Percentiles rank a stretch among this genome's conserved stretches.
Conservation (phyloP, 495 filamentous ascomycete species). For the Collariella sp. region DNA sequence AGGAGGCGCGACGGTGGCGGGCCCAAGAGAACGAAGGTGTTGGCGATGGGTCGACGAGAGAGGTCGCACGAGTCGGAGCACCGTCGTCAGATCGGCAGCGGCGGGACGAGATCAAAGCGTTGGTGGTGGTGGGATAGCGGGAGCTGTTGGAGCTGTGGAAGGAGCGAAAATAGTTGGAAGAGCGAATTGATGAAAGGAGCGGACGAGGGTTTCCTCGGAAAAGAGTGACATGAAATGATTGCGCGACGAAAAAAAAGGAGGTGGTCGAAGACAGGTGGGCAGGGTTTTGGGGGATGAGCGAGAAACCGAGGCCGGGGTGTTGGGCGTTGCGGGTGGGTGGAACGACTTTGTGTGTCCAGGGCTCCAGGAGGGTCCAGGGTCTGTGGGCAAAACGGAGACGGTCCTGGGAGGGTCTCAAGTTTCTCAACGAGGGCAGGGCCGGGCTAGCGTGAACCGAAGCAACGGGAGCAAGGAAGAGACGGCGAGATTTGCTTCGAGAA, state of each 20-base stretch:
- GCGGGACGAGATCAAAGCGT: slow-evolving; percentile 10
- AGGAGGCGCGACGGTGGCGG: neutral
- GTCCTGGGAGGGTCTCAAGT: slow-evolving; percentile 1
- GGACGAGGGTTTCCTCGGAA: slow-evolving; percentile 26
- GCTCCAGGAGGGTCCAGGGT: neutral
- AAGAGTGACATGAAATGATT: slow-evolving; percentile 31
- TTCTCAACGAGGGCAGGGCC: slow-evolving; percentile 1
- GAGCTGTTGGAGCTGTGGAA: neutral
- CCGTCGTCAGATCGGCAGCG: slow-evolving; percentile 6
- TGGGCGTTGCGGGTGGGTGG: slow-evolving; percentile 17
- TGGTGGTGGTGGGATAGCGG: neutral
- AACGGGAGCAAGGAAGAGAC: slow-evolving; percentile 10
- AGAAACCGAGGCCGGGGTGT: slow-evolving; percentile 13
- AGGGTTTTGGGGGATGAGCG: slow-evolving; percentile 8
- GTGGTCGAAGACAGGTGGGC: slow-evolving; percentile 10
- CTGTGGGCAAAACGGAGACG: slow-evolving; percentile 6
- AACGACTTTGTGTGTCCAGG: slow-evolving; percentile 3
- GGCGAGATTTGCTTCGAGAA: slow-evolving; percentile 6
- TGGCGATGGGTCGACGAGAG: neutral
- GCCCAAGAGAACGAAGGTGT: neutral
- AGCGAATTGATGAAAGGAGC: slow-evolving; percentile 18
- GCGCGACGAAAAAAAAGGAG: slow-evolving; percentile 19
- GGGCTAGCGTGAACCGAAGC: slow-evolving; percentile 18
- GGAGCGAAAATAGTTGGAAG: slow-evolving; percentile 15
- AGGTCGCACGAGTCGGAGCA: neutral